Evolutionary conservation across 306 rosid genomes (phyloP), one percentile per base, ranked within the genome.

Genomic region (Casuarina cunninghamiana): DNA sequence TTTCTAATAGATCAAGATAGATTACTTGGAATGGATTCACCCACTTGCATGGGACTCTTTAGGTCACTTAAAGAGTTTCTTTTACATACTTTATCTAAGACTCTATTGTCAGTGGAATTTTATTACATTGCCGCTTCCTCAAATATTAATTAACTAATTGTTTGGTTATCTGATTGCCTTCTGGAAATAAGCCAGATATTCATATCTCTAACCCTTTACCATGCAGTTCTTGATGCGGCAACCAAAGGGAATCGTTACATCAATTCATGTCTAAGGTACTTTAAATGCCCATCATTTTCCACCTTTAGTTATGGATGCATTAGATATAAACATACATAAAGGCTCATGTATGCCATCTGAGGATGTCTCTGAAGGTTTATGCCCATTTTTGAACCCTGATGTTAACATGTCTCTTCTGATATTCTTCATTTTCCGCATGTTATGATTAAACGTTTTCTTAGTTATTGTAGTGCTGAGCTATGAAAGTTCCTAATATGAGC

Each of bases 231-330:
- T 79, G 97, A 95, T 84, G 92, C 91, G 19, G 91, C 93, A 65
- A 84, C 91, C 5, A 92, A 89, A 85, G 97, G 98, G 41, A 92
- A 89, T 66, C 90, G 93, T 1, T 92, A 90, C 84, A 89, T 92
- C 37, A 92, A 94, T 83, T 92, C 98, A 39, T 85, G 95, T 81
- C 93, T 90, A 82, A 90, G 97, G 98, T 94, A 89, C 19, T 60
- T 4, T 13, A 12, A 15, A 53, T 53, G 5, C 16, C 6, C n/a
- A 15, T 2, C 71, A 21, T 21, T 21, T 21, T 21, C 26, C 26
- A 21, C 26, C 26, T 21, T 21, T 21, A 21, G 26, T 21, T 21
- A 21, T 21, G 26, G 26, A 21, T 21, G 26, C 26, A 21, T 21
- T 21, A 21, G 26, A 21, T 21, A 21, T 21, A 21, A 21, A 21